Percentiles rank a stretch among this genome's conserved stretches.
These are phyloP conservation scores for Cutaneotrichosporon sp. DNA, from an alignment of 1,284 basidiomycete species.

Conservation along the genomic window DNA sequence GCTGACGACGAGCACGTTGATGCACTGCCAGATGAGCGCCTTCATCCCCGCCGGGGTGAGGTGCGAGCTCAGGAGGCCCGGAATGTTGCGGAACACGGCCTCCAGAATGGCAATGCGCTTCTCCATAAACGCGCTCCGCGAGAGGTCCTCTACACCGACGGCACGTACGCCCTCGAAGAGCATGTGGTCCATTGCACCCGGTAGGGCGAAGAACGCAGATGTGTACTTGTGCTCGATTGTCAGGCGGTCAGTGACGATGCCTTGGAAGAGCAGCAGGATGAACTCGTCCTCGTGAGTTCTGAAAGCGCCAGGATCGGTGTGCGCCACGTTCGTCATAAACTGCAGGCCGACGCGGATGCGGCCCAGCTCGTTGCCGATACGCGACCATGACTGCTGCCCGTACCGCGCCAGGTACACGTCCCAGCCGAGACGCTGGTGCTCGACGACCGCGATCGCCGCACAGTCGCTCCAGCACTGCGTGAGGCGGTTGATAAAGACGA, in stretches of 20 bases:
- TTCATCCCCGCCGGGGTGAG: slow-evolving; percentile 34
- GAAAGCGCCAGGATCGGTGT: slow-evolving; percentile 66
- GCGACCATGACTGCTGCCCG: slow-evolving; percentile 63
- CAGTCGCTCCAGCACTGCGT: slow-evolving; percentile 78
- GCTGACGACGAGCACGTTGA: slow-evolving; percentile 31
- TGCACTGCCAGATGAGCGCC: slow-evolving; percentile 44
- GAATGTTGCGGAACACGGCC: slow-evolving; percentile 31
- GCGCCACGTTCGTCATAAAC: slow-evolving; percentile 66
- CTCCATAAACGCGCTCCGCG: slow-evolving; percentile 33
- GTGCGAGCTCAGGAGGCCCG: slow-evolving; percentile 27
- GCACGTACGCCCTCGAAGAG: slow-evolving; percentile 31
- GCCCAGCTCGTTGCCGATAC: slow-evolving; percentile 58
- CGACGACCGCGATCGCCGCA: slow-evolving; percentile 63
- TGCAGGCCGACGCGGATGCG: slow-evolving; percentile 66
- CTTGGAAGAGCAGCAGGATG: slow-evolving; percentile 61
- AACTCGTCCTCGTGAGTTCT: slow-evolving; percentile 57
- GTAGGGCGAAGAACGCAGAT: slow-evolving; percentile 46
- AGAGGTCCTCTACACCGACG: slow-evolving; percentile 18
- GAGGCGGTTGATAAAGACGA: slow-evolving; percentile 57
- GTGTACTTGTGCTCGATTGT: slow-evolving; percentile 65
- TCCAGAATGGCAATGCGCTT: slow-evolving; percentile 26
- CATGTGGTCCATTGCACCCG: slow-evolving; percentile 33
- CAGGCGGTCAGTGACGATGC: slow-evolving; percentile 58
- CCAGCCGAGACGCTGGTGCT: slow-evolving; percentile 68
- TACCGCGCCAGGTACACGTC: slow-evolving; percentile 60